Evolutionary conservation across 2,329 filamentous ascomycete species (phyloP).

Genomic region (Fusarium compactum): DNA sequence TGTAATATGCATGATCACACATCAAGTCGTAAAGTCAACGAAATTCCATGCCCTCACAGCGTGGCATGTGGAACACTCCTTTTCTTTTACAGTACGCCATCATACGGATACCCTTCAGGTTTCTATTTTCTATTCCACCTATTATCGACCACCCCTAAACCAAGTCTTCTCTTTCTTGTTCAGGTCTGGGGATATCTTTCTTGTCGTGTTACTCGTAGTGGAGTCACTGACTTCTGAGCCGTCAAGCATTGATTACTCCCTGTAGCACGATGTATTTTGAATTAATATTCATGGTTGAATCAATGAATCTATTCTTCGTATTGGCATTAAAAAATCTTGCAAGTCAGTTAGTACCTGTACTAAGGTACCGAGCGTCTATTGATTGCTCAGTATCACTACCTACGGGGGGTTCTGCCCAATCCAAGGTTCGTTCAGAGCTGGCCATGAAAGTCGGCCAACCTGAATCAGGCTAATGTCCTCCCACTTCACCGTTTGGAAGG

Average conservation of each 20-base stretch:
- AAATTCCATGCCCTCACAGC: constrained; percentile 34
- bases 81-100: constrained; percentile 7
- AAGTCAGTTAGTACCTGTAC: background rate
- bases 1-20: constrained; percentile 9
- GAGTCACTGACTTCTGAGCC: constrained; percentile 6
- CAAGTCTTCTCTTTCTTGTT: constrained; percentile 14
- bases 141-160: background rate
- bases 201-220: constrained; percentile 12
- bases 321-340: constrained; percentile 3
- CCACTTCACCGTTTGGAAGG: constrained; percentile 39
- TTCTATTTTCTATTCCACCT: background rate
- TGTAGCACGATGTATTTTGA: background rate
- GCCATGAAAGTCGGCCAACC: constrained; percentile 43
- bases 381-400: constrained; percentile 31
- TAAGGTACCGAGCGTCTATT: constrained; percentile 17
- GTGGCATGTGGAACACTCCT: constrained; percentile 33
- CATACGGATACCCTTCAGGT: background rate
- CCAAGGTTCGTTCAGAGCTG: constrained; percentile 16
- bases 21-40: background rate
- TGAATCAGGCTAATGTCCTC: constrained; percentile 46
- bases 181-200: constrained; percentile 23
- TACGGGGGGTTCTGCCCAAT: constrained; percentile 33
- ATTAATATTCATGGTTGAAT: background rate
- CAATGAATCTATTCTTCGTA: background rate
- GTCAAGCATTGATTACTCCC: constrained; percentile 5